A percentile compares a stretch with the other conserved stretches of the same genome.
phyloP scores from a whole-genome alignment of 768 basidiomycete genomes.

The Nidularia pulvinata region DNA sequence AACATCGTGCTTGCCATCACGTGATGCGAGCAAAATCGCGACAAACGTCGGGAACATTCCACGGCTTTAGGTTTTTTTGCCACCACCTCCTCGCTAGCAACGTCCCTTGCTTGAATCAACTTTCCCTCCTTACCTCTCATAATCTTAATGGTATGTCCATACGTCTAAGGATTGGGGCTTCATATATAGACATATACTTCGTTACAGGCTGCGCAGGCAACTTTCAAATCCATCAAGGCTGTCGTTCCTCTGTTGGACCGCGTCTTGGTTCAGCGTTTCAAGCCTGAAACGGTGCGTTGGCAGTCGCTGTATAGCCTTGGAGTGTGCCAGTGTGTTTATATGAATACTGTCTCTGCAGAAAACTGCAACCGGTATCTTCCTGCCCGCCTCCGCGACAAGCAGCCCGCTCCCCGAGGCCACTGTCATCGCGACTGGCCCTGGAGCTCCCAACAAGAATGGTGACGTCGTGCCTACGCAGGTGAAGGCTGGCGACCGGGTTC shows the following conservation, averaged over 20 bases:
- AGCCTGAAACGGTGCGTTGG: slow-evolving; percentile 75
- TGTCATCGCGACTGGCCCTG: slow-evolving; percentile 94
- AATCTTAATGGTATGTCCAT: slow-evolving; percentile 7
- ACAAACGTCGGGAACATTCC: slow-evolving; percentile 24
- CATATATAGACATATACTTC: neutral
- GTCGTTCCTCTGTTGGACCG: slow-evolving; percentile 93
- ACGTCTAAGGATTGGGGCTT: neutral
- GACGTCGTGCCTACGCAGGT: slow-evolving; percentile 72
- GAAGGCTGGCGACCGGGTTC: slow-evolving; percentile 87
- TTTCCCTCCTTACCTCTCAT: neutral
- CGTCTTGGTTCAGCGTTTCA: slow-evolving; percentile 96
- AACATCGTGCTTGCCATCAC: too few species aligned
- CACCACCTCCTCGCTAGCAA: slow-evolving; percentile 1
- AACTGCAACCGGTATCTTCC: slow-evolving; percentile 96
- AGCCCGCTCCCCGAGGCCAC: slow-evolving; percentile 95
- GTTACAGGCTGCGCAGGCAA: slow-evolving; percentile 78
- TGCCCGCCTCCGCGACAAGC: slow-evolving; percentile 87
- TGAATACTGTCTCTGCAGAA: slow-evolving; percentile 51
- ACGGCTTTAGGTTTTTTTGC: slow-evolving; percentile 6
- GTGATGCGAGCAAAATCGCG: too few species aligned
- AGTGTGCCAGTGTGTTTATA: too few species aligned
- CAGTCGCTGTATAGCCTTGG: neutral
- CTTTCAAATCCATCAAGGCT: slow-evolving; percentile 94
- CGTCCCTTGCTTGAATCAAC: neutral
- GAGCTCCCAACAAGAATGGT: slow-evolving; percentile 90